Percentiles rank a stretch among this genome's conserved stretches.
phyloP scores from a whole-genome alignment of 441 rosid genomes.

The Gossypium davidsonii region DNA sequence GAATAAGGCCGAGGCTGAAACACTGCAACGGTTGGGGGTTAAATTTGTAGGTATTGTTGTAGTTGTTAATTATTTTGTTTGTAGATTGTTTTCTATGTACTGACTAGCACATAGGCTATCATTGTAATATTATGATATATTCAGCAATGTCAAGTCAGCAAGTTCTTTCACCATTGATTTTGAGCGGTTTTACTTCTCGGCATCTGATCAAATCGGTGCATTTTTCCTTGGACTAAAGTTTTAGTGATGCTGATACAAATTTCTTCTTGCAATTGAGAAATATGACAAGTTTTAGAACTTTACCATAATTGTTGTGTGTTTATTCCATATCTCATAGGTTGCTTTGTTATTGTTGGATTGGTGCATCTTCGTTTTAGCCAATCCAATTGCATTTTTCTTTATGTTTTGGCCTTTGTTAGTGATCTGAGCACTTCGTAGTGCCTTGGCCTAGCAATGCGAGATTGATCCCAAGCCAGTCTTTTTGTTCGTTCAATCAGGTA shows the following conservation, averaged over 20 bases:
- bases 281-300: not conserved
- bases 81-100: constrained; percentile 15
- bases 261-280: not conserved
- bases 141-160: constrained; percentile 15
- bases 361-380: not conserved
- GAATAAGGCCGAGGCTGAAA: not conserved
- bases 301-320: not conserved
- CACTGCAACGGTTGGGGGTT: not conserved
- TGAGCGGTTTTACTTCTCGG: not conserved
- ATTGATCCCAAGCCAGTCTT: not conserved
- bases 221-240: not conserved
- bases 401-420: not conserved
- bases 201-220: not conserved
- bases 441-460: not conserved
- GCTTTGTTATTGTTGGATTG: not conserved
- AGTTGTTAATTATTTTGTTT: not conserved
- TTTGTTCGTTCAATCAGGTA: not conserved
- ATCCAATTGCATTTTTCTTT: not conserved
- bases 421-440: not conserved
- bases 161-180: not conserved
- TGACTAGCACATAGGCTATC: constrained; percentile 17
- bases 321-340: not conserved
- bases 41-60: constrained; percentile 18
- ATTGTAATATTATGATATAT: constrained; percentile 15
- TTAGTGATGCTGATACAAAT: not conserved